A percentile compares a stretch with the other conserved stretches of the same genome.
These are phyloP conservation scores for Ogataea naganishii DNA, from an alignment of 805 yeast genomes.

Conservation along the genomic window DNA sequence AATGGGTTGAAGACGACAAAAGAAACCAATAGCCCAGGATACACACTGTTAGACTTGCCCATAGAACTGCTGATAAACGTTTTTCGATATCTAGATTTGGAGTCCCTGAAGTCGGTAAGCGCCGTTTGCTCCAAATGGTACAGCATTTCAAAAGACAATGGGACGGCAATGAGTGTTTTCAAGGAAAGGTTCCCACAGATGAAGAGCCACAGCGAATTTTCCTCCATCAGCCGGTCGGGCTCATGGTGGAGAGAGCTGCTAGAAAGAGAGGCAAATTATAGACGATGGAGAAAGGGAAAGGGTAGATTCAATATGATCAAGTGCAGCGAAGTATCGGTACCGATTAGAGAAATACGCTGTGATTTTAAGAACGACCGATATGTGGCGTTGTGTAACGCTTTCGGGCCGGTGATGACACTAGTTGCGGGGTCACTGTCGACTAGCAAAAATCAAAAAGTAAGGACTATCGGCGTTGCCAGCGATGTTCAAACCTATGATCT, in stretches of 20 bases:
- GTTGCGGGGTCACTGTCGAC: constrained; percentile 13
- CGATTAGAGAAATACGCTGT: constrained; percentile 16
- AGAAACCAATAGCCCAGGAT: no score
- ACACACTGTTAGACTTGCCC: constrained; percentile 30
- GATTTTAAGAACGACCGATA: constrained; percentile 19
- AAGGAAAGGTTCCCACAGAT: constrained; percentile 27
- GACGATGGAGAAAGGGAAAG: constrained; percentile 30
- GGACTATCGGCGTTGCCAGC: constrained; percentile 16
- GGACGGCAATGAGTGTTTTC: constrained; percentile 41
- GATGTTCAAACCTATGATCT: constrained; percentile 22
- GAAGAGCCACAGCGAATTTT: constrained; percentile 20
- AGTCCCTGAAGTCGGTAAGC: constrained; percentile 29
- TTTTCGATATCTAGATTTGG: constrained; percentile 37
- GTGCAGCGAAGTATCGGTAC: no score
- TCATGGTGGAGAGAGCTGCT: constrained; percentile 41
- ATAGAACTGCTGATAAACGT: constrained; percentile 35
- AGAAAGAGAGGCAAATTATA: constrained; percentile 24
- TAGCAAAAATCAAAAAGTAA: constrained; percentile 14
- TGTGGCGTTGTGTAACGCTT: constrained; percentile 14
- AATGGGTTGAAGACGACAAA: no score
- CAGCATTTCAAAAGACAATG: constrained; percentile 31
- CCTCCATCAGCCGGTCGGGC: constrained; percentile 34
- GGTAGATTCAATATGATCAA: constrained; percentile 15
- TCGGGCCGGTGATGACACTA: constrained; percentile 19
- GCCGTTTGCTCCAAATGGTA: constrained; percentile 44